Base-by-base conservation (phyloP, 2,329 filamentous ascomycete genomes). In the Diplocarpon rosae region DNA sequence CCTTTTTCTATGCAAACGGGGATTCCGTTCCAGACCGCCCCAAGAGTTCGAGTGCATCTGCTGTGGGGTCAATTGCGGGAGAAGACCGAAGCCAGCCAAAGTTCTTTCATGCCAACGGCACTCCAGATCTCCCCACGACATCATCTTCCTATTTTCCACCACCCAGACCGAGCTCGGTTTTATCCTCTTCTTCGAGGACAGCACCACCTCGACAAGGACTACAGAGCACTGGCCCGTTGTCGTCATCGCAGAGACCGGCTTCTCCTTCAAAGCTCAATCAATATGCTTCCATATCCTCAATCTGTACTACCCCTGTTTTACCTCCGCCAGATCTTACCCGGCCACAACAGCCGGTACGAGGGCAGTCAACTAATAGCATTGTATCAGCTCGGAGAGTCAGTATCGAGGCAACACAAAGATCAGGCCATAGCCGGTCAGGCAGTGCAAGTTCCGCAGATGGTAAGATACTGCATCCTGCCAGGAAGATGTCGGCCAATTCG, bases 51-150 rank as follows among this genome's bases (percentile, higher is more conserved):
- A 47, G 43, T 31, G 43, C 42, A 28, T 70, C 41, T 34, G 53
- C 49, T 12, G 51, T 55, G 20, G 57, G 56, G 27, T 60, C 59
- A 38, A 44, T 34, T 15, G 28, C 56, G 10, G 56, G 54, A 15
- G 58, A 61, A 34, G 60, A 62, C 29, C 46, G 52, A 37, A 38
- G 47, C 6, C 54, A 69, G 6, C 70, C 69, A 63, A 85, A 84
- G 59, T 87, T 89, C 67, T 78, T 88, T 62, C 83, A 87, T 60
- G 84, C 81, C 48, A 83, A 85, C 62, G 79, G 80, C 27, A 66
- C 67, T 12, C 73, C 75, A 2, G 72, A 79, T 45, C 47, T 70
- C 7, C 68, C 66, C 42, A 55, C 65, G 0, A 56, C 60, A 30
- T 52, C 58, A 61, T 56, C 49, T 58, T 57, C 49, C 32, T 52